Evolutionary conservation across 768 basidiomycete genomes (phyloP).

Genomic region (Mrakia gelida): DNA sequence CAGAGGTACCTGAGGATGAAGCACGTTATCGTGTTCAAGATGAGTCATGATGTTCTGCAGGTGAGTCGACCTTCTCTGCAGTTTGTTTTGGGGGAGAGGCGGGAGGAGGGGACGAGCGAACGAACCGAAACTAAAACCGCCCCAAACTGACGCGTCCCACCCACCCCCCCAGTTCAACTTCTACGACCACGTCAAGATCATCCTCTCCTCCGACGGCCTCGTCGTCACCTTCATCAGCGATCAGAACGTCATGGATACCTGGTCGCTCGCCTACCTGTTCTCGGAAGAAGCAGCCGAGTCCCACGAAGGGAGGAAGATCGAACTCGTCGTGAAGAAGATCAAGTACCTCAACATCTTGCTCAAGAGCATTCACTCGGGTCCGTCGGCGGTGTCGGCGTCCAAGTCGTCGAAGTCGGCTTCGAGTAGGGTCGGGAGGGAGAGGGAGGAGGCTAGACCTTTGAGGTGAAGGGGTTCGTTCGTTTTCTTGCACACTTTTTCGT

Average conservation of each 20-base stretch:
- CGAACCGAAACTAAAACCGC: background rate
- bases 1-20: constrained; percentile 95
- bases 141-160: background rate
- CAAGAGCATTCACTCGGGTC: background rate
- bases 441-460: background rate
- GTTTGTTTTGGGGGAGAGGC: background rate
- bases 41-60: constrained; percentile 94
- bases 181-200: constrained; percentile 92
- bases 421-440: background rate
- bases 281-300: background rate
- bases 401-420: background rate
- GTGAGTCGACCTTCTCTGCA: constrained; percentile 49
- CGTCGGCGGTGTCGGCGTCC: background rate
- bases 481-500: background rate
- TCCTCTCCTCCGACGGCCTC: constrained; percentile 74
- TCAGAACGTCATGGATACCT: constrained; percentile 42
- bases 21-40: constrained; percentile 91
- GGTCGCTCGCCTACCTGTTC: constrained; percentile 61
- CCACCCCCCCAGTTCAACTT: constrained; percentile 78
- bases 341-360: constrained; percentile 14
- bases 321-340: constrained; percentile 25
- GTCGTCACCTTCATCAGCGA: constrained; percentile 88
- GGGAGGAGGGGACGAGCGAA: background rate
- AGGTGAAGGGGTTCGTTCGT: background rate
- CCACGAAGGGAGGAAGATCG: constrained; percentile 10